Evolutionary conservation across 2,329 filamentous ascomycete genomes (phyloP).

Genomic region (Septoria linicola): DNA sequence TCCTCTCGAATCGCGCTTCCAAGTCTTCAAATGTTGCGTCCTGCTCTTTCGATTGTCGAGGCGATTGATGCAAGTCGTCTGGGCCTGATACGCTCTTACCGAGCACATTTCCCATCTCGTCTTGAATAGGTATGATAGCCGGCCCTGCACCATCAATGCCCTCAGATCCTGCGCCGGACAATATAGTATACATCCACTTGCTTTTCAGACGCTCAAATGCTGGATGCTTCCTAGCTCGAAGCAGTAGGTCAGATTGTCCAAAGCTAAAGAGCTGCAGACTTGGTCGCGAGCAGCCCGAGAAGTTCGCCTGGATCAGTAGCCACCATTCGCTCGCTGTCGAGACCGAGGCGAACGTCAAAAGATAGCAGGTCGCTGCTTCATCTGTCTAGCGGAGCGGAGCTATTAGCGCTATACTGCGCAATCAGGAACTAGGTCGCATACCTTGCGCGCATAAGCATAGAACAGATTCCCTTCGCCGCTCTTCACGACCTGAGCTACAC

Average conservation of each 20-base stretch:
- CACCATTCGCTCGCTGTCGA: slow-evolving; percentile 37
- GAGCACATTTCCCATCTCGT: slow-evolving; percentile 31
- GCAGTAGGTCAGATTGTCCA: slow-evolving; percentile 31
- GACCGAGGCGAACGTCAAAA: slow-evolving; percentile 37
- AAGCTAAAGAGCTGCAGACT: slow-evolving; percentile 38
- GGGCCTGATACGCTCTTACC: no score
- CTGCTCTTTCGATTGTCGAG: slow-evolving; percentile 12
- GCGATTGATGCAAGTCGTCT: slow-evolving; percentile 8
- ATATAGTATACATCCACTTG: slow-evolving; percentile 37
- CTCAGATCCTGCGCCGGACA: slow-evolving; percentile 22
- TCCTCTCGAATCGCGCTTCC: slow-evolving; percentile 29
- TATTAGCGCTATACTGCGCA: not conserved
- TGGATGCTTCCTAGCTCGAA: slow-evolving; percentile 33
- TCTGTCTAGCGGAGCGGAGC: slow-evolving; percentile 22
- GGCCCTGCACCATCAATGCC: slow-evolving; percentile 30
- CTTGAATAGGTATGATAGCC: slow-evolving; percentile 34
- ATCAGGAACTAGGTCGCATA: slow-evolving; percentile 9
- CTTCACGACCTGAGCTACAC: slow-evolving; percentile 3
- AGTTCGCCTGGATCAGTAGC: slow-evolving; percentile 34
- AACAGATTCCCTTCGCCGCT: slow-evolving; percentile 29
- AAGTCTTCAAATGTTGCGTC: not conserved
- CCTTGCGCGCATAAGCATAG: slow-evolving; percentile 33
- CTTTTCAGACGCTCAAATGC: slow-evolving; percentile 33
- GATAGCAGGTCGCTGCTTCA: slow-evolving; percentile 33
- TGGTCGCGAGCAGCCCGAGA: slow-evolving; percentile 32